These are phyloP conservation scores for Ophiognomonia clavigignenti-juglandacearum DNA, from an alignment of 2,329 filamentous ascomycete genomes.

Conservation along the genomic window DNA sequence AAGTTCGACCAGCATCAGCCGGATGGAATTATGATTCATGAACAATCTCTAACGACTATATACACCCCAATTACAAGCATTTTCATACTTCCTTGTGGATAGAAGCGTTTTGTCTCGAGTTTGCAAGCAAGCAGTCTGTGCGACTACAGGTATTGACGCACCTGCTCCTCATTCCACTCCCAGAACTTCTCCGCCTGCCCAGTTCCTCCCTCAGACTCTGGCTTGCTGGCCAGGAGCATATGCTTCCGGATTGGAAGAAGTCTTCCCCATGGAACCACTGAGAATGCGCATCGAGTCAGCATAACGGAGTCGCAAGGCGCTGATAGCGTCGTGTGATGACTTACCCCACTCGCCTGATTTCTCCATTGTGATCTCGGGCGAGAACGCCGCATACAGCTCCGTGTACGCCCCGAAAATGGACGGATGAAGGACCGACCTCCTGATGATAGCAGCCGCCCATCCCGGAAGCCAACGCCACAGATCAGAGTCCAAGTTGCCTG, in stretches of 20 bases:
- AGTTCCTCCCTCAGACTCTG: conserved; percentile 31
- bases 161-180: conserved; percentile 36
- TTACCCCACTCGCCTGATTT: conserved; percentile 22
- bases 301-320: neutral
- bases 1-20: too few relatives aligned
- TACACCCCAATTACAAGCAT: too few relatives aligned
- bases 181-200: conserved; percentile 33
- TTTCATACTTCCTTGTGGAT: too few relatives aligned
- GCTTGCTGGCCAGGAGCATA: conserved; percentile 24
- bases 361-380: conserved; percentile 28
- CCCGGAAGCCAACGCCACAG: conserved; percentile 13
- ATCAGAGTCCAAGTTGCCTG: conserved; percentile 24
- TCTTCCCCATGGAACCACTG: conserved; percentile 34
- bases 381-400: conserved; percentile 32
- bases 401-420: conserved; percentile 31
- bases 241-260: conserved; percentile 27
- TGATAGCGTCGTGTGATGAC: neutral
- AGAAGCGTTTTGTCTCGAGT: too few relatives aligned
- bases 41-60: too few relatives aligned
- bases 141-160: conserved; percentile 19
- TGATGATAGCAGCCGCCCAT: neutral
- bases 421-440: conserved; percentile 16
- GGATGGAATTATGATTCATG: too few relatives aligned
- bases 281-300: neutral
- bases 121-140: neutral